These are phyloP conservation scores for Teratosphaeria viscida DNA, from an alignment of 2,329 filamentous ascomycete species.

Conservation along the genomic window DNA sequence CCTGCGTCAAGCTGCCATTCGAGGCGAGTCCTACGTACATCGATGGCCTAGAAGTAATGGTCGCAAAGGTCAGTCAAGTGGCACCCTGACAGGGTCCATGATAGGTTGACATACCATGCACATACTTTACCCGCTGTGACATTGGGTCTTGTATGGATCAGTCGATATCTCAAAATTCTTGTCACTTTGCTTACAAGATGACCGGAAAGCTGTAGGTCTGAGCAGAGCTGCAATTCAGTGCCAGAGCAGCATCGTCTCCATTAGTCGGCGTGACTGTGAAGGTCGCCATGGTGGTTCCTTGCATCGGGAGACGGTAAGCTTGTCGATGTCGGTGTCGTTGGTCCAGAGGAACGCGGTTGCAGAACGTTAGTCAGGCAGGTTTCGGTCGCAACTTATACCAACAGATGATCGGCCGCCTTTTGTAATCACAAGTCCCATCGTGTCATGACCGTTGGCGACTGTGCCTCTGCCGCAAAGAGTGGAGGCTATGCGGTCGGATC, in stretches of 20 bases:
- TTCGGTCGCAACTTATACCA: background rate
- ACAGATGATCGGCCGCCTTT: too few relatives aligned
- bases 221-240: background rate
- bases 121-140: background rate
- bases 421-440: too few relatives aligned
- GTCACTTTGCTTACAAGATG: background rate
- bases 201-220: background rate
- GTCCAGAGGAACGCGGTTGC: background rate
- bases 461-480: background rate
- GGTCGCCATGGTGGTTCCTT: background rate
- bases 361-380: background rate
- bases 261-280: background rate
- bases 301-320: background rate
- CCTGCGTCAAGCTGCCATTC: background rate
- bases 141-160: background rate
- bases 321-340: background rate
- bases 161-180: background rate
- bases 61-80: background rate
- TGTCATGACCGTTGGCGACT: too few relatives aligned
- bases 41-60: background rate
- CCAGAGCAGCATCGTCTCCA: background rate
- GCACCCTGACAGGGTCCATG: background rate
- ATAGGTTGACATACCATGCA: background rate
- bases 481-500: background rate
- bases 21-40: background rate